Conservation (phyloP, 306 rosid genomes). For the Corylus heterophylla region DNA sequence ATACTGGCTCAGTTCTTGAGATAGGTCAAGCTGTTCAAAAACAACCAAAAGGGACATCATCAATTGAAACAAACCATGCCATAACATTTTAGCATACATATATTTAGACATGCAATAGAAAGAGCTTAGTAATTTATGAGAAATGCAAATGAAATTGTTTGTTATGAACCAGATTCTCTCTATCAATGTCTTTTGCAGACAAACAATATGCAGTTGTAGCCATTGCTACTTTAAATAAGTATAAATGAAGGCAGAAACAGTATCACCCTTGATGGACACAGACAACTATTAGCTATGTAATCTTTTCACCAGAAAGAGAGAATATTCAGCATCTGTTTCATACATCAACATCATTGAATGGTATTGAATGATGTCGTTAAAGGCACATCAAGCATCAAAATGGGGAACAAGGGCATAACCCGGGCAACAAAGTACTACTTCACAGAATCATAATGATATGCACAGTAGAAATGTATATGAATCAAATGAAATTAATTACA, state of each 20-base stretch:
- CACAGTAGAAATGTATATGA: not conserved
- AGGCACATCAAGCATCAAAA: not conserved
- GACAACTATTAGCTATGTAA: not conserved
- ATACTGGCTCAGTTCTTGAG: not conserved
- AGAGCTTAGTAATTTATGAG: not conserved
- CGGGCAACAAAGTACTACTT: not conserved
- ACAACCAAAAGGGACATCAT: slow-evolving; percentile 5
- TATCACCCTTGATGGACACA: not conserved
- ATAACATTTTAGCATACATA: not conserved
- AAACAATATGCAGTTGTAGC: not conserved
- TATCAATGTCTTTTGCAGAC: not conserved
- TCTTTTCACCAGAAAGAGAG: not conserved
- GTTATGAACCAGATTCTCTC: not conserved
- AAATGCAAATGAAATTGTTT: not conserved
- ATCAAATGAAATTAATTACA: not conserved
- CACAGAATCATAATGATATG: not conserved
- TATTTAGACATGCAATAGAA: not conserved
- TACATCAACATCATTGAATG: not conserved
- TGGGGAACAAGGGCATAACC: not conserved
- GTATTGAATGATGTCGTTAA: not conserved
- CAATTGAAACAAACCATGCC: not conserved
- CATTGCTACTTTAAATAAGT: not conserved
- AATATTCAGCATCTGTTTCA: not conserved
- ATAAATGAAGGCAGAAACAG: not conserved
- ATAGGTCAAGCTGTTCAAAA: slow-evolving; percentile 11